Evolutionary conservation across 140 eudicot genomes (phyloP).

Genomic region (Cichorium intybus): DNA sequence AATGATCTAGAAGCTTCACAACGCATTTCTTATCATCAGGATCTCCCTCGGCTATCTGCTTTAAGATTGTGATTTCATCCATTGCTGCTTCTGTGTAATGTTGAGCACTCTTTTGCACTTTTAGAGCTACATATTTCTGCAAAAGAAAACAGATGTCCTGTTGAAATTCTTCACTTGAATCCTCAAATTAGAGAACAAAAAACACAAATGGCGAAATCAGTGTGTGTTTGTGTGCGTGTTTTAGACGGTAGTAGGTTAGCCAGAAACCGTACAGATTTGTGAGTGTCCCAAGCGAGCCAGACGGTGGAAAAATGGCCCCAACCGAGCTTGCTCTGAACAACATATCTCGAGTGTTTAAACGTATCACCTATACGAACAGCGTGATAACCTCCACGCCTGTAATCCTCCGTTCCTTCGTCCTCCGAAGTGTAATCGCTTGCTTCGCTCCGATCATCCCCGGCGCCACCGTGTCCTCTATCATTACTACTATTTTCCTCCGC

Average conservation of each 20-base stretch:
- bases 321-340: conserved; percentile 86
- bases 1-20: conserved; percentile 88
- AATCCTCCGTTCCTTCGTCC: conserved; percentile 91
- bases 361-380: conserved; percentile 70
- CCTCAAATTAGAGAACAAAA: not conserved
- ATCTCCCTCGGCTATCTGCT: conserved; percentile 82
- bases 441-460: conserved; percentile 47
- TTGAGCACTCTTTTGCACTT: conserved; percentile 94
- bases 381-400: conserved; percentile 78
- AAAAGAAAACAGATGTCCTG: conserved; percentile 13
- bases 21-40: conserved; percentile 78
- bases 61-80: conserved; percentile 83
- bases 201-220: not conserved
- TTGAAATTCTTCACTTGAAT: conserved; percentile 3
- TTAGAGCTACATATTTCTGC: conserved; percentile 80
- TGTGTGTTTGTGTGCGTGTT: conserved; percentile 12
- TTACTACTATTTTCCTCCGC: conserved; percentile 31
- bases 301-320: conserved; percentile 97
- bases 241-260: not conserved
- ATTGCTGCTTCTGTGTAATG: conserved; percentile 94
- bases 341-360: conserved; percentile 65
- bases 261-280: conserved; percentile 42
- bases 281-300: conserved; percentile 93
- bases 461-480: conserved; percentile 5
- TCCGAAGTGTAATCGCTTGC: conserved; percentile 71